Percentiles rank a stretch among this genome's conserved stretches.
phyloP scores from a whole-genome alignment of 73 alveolate species.

The Symbiodinium pilosum region DNA sequence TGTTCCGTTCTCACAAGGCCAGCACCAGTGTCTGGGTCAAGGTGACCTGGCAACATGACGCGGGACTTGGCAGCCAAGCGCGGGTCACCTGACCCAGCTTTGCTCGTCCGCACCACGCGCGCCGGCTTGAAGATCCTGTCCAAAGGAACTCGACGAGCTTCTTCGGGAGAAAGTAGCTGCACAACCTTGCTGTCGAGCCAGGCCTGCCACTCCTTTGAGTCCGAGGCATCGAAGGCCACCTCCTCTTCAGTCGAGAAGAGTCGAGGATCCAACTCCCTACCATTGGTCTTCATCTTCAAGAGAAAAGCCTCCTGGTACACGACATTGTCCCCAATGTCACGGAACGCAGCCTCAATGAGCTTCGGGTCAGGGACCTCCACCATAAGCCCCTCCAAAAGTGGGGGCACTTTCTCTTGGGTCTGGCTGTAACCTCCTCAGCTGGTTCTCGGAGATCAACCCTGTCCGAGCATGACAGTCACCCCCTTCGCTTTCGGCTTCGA shows the following conservation, averaged over 20 bases:
- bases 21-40: not conserved
- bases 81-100: too few species aligned
- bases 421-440: not conserved
- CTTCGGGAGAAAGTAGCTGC: too few species aligned
- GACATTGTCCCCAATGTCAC: not conserved
- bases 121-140: too few species aligned
- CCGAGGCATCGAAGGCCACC: not conserved
- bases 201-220: slow-evolving; percentile 38
- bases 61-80: not conserved
- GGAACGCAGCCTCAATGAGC: not conserved
- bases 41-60: slow-evolving; percentile 13
- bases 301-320: not conserved
- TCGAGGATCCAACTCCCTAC: slow-evolving; percentile 52
- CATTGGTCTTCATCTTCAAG: not conserved
- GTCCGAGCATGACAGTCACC: not conserved
- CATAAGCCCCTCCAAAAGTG: not conserved
- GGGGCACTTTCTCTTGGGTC: not conserved
- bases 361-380: not conserved
- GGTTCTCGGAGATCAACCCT: not conserved
- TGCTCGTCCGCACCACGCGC: too few species aligned
- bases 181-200: too few species aligned
- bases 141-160: too few species aligned
- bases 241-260: not conserved
- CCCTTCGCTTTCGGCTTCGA: not conserved
- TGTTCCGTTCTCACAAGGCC: not conserved